Percentiles rank a stretch among this genome's conserved stretches.
Evolutionary conservation across 2,329 filamentous ascomycete genomes (phyloP).

Genomic region (Xylariaceae sp.): DNA sequence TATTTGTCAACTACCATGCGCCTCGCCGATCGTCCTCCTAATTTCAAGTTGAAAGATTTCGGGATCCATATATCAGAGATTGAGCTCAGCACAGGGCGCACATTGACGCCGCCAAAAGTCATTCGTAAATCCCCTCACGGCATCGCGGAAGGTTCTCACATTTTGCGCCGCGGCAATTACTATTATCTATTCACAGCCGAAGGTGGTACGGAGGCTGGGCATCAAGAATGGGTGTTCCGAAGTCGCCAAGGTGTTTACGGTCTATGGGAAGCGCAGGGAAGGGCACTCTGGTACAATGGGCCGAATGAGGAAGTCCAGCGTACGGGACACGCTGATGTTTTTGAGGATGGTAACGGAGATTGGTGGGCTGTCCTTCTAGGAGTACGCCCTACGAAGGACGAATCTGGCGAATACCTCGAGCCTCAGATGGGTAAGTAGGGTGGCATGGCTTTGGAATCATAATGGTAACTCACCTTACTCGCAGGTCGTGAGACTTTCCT

Average conservation of each 20-base stretch:
- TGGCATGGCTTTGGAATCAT: background rate
- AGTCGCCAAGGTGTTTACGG: constrained; percentile 43
- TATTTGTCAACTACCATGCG: constrained; percentile 47
- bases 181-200: constrained; percentile 42
- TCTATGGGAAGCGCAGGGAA: constrained; percentile 47
- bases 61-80: constrained; percentile 47
- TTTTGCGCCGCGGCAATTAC: constrained; percentile 34
- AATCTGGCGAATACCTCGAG: constrained; percentile 31
- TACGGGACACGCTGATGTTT: constrained; percentile 48
- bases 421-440: constrained; percentile 40
- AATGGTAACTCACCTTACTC: background rate
- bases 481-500: constrained; percentile 50
- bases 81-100: constrained; percentile 40
- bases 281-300: constrained; percentile 47
- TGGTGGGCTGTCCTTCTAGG: constrained; percentile 50
- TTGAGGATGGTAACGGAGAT: constrained; percentile 42
- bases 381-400: constrained; percentile 36
- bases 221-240: constrained; percentile 51
- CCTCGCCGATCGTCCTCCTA: constrained; percentile 34
- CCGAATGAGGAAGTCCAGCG: constrained; percentile 47
- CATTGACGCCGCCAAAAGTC: constrained; percentile 34
- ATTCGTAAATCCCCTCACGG: constrained; percentile 39
- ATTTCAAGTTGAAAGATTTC: constrained; percentile 48
- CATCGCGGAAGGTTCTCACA: constrained; percentile 43
- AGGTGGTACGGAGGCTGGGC: constrained; percentile 45